phyloP scores from a whole-genome alignment of 331 rosid genomes.

The Acacia pycnantha region DNA sequence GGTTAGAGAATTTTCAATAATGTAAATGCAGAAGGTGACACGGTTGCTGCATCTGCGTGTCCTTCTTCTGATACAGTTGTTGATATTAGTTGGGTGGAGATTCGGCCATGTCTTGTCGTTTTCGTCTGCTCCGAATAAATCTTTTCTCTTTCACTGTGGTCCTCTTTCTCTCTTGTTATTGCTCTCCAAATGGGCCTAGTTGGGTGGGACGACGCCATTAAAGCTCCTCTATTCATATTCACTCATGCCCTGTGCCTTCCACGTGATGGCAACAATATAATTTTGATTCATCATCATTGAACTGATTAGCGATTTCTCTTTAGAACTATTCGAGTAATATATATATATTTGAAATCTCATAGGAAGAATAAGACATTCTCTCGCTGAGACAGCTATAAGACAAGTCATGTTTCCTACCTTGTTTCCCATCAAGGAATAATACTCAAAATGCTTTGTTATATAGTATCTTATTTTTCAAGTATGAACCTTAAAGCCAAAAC shows the following conservation, averaged over 20 bases:
- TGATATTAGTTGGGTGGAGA: constrained; percentile 53
- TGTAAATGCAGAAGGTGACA: constrained; percentile 32
- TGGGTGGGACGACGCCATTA: constrained; percentile 34
- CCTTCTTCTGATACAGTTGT: constrained; percentile 22
- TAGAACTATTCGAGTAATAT: constrained; percentile 11
- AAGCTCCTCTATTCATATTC: constrained; percentile 10
- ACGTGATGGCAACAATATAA: constrained; percentile 30
- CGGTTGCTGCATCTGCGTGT: constrained; percentile 21
- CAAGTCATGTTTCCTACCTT: constrained; percentile 55
- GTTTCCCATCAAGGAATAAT: constrained; percentile 62
- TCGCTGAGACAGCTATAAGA: constrained; percentile 56
- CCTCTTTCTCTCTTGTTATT: constrained; percentile 25
- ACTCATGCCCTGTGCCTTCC: constrained; percentile 45
- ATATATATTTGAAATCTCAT: constrained; percentile 6
- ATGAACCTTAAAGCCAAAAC: constrained; percentile 39
- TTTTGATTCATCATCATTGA: constrained; percentile 15
- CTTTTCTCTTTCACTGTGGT: constrained; percentile 34
- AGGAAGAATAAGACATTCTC: constrained; percentile 34
- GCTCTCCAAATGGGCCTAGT: constrained; percentile 41
- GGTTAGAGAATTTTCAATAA: neutral
- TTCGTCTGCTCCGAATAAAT: constrained; percentile 49
- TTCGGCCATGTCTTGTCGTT: constrained; percentile 54
- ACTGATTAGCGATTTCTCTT: constrained; percentile 15
- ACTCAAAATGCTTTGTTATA: constrained; percentile 23
- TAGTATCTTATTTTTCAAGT: neutral